These are phyloP conservation scores for Zygnema circumcarinatum DNA, from an alignment of 139 green algal genomes.

Conservation along the genomic window DNA sequence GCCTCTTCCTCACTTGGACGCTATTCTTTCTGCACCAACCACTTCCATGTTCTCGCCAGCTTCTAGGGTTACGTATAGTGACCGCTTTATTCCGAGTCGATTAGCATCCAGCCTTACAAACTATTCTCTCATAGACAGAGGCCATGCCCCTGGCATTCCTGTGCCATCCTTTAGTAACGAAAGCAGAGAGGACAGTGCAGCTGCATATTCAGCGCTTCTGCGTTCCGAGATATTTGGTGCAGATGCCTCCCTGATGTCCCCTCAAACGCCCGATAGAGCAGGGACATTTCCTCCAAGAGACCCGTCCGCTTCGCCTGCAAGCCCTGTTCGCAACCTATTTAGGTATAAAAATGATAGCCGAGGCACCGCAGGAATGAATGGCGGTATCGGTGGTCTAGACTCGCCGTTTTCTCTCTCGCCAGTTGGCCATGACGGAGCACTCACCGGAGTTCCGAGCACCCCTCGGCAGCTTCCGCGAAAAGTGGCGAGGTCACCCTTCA, in stretches of 20 bases:
- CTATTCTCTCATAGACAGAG: conserved; percentile 44
- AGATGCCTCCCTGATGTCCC: conserved; percentile 26
- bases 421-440: conserved; percentile 64
- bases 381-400: conserved; percentile 49
- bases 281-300: conserved; percentile 70
- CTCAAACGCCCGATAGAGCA: conserved; percentile 1
- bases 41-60: conserved; percentile 8
- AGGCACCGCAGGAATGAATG: background rate
- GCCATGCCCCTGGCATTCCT: background rate
- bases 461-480: conserved; percentile 73
- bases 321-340: conserved; percentile 71
- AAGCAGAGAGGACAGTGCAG: conserved; percentile 68
- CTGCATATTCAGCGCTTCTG: conserved; percentile 83
- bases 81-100: conserved; percentile 60
- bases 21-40: background rate
- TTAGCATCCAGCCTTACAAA: conserved; percentile 36
- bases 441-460: conserved; percentile 49
- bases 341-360: conserved; percentile 67
- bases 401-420: conserved; percentile 77
- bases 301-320: background rate
- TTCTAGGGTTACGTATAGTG: conserved; percentile 32
- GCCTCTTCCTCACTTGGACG: background rate
- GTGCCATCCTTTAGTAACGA: background rate
- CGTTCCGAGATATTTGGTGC: conserved; percentile 67
- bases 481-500: conserved; percentile 92